A percentile compares a stretch with the other conserved stretches of the same genome.
Conservation (phyloP, 2,329 filamentous ascomycete species). For the Exophiala phaeomuriformis region DNA sequence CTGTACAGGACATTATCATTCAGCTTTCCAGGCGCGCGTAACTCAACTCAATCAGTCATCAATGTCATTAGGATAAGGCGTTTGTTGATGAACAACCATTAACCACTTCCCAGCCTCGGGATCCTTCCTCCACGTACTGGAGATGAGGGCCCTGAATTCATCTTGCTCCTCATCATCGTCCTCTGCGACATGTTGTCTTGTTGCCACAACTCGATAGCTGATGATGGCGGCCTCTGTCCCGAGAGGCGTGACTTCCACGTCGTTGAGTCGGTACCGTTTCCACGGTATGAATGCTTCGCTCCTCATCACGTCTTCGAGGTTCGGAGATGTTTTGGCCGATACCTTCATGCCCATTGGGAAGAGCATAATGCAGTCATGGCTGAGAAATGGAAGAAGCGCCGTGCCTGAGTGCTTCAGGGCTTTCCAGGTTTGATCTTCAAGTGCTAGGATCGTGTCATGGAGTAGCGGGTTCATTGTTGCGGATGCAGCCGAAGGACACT, state of each 20-base stretch:
- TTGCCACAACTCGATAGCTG: constrained; percentile 24
- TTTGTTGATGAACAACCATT: constrained; percentile 27
- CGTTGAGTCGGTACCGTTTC: constrained; percentile 20
- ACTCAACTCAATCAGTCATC: constrained; percentile 3
- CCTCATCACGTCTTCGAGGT: constrained; percentile 25
- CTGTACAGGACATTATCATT: no score
- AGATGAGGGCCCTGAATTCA: constrained; percentile 24
- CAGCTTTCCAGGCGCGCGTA: no score
- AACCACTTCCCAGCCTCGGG: constrained; percentile 22
- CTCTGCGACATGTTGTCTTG: constrained; percentile 18
- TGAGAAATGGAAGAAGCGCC: constrained; percentile 25
- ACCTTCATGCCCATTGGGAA: constrained; percentile 26
- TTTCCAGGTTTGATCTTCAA: constrained; percentile 26
- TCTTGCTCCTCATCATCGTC: constrained; percentile 18
- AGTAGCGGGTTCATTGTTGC: constrained; percentile 15
- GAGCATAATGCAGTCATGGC: constrained; percentile 25
- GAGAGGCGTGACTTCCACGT: constrained; percentile 22
- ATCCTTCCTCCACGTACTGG: constrained; percentile 25
- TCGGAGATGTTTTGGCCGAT: constrained; percentile 18
- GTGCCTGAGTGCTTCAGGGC: constrained; percentile 20
- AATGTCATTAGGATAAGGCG: constrained; percentile 21
- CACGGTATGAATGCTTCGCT: constrained; percentile 27
- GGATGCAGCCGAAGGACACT: not conserved
- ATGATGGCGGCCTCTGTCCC: constrained; percentile 23
- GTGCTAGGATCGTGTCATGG: constrained; percentile 20